These are phyloP conservation scores for Mycena albidolilacea DNA, from an alignment of 768 basidiomycete species.

Conservation along the genomic window DNA sequence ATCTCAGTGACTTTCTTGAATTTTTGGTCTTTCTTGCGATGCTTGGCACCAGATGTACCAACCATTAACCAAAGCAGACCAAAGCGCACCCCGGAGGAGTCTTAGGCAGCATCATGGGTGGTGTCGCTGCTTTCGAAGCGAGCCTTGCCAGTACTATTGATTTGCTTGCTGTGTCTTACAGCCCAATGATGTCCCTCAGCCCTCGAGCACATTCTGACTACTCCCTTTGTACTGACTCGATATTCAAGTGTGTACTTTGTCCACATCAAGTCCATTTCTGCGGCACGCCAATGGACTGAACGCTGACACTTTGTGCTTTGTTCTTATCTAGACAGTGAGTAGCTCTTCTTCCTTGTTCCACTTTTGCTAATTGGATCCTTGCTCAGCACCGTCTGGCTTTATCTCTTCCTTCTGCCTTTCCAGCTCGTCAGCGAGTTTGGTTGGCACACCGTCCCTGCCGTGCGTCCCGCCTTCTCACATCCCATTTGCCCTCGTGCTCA, in stretches of 20 bases:
- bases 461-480: background rate
- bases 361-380: background rate
- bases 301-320: slow-evolving; percentile 6
- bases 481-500: background rate
- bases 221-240: slow-evolving; percentile 56
- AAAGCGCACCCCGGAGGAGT: slow-evolving; percentile 40
- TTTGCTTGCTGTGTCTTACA: background rate
- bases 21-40: too few species aligned
- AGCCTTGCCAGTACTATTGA: slow-evolving; percentile 61
- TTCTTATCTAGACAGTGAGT: slow-evolving; percentile 50
- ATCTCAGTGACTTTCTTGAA: too few species aligned
- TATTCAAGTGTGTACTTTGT: slow-evolving; percentile 69
- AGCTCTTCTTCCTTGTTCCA: background rate
- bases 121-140: slow-evolving; percentile 68
- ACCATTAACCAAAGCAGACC: too few species aligned
- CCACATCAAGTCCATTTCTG: slow-evolving; percentile 64
- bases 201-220: slow-evolving; percentile 74
- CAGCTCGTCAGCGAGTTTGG: slow-evolving; percentile 74
- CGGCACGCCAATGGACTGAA: background rate
- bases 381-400: slow-evolving; percentile 76
- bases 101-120: slow-evolving; percentile 65
- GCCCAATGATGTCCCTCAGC: slow-evolving; percentile 48
- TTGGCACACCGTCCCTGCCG: slow-evolving; percentile 78
- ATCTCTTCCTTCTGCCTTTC: slow-evolving; percentile 85
- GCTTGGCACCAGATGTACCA: too few species aligned